Evolutionary conservation across 2,329 filamentous ascomycete genomes (phyloP).

Genomic region (Epichloe sp.): DNA sequence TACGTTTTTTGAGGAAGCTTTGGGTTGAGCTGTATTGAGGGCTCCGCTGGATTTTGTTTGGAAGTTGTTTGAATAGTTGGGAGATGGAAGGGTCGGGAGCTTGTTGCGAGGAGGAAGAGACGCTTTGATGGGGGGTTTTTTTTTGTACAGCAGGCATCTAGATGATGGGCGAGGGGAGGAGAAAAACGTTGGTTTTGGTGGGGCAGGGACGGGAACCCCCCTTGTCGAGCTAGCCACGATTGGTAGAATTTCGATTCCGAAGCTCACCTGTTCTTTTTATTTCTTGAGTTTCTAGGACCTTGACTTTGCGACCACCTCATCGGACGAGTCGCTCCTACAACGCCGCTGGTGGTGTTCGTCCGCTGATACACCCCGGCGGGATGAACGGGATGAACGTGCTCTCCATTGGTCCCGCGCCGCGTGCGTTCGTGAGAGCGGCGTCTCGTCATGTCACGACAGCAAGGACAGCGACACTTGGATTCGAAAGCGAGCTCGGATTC

Average conservation of each 20-base stretch:
- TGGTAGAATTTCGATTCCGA: neutral
- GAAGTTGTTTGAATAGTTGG: neutral
- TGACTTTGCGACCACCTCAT: neutral
- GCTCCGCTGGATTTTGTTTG: no score
- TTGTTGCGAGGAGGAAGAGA: no score
- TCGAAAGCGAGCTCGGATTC: neutral
- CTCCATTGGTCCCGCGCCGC: slow-evolving; percentile 13
- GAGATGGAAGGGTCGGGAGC: no score
- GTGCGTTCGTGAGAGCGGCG: slow-evolving; percentile 17
- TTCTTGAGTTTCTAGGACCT: neutral
- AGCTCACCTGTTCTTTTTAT: neutral
- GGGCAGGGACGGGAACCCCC: neutral
- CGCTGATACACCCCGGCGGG: neutral
- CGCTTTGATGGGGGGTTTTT: no score
- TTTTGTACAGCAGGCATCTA: no score
- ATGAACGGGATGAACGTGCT: slow-evolving; percentile 10
- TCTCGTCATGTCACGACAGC: slow-evolving; percentile 10
- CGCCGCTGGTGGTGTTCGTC: neutral
- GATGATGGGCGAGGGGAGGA: no score
- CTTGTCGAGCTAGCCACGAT: neutral
- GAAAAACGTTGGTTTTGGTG: no score
- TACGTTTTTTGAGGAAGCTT: no score
- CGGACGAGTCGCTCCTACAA: neutral
- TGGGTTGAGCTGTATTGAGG: no score
- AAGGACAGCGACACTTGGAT: neutral